phyloP scores from a whole-genome alignment of 345 rosid genomes.

The Gossypium australe region DNA sequence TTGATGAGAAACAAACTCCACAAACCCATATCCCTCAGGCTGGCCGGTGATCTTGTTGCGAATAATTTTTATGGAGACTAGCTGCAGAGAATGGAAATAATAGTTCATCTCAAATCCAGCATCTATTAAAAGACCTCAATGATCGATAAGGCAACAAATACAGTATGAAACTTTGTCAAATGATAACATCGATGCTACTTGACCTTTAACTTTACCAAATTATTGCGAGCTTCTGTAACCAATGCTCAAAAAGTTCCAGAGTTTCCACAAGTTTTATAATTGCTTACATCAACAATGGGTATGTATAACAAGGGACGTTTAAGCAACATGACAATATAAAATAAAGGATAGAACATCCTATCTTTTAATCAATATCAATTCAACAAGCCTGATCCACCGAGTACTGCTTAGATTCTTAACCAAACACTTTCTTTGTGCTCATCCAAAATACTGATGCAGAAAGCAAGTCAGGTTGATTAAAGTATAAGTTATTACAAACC shows the following conservation, averaged over 20 bases:
- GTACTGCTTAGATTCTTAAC: background rate
- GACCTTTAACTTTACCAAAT: background rate
- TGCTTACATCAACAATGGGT: background rate
- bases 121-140: background rate
- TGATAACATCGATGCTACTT: background rate
- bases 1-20: constrained; percentile 80
- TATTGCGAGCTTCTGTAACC: background rate
- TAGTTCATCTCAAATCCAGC: background rate
- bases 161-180: background rate
- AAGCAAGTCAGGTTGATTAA: background rate
- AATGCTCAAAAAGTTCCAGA: background rate
- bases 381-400: background rate
- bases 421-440: background rate
- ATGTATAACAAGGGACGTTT: background rate
- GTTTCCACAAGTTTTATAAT: background rate
- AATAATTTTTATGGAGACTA: constrained; percentile 81
- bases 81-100: constrained; percentile 32
- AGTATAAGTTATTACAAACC: background rate
- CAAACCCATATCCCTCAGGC: constrained; percentile 95
- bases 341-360: background rate
- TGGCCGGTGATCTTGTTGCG: constrained; percentile 91
- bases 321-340: background rate
- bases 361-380: background rate
- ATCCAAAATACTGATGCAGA: background rate
- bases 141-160: background rate